phyloP scores from a whole-genome alignment of 2,329 filamentous ascomycete genomes.

The Diplodia corticola region DNA sequence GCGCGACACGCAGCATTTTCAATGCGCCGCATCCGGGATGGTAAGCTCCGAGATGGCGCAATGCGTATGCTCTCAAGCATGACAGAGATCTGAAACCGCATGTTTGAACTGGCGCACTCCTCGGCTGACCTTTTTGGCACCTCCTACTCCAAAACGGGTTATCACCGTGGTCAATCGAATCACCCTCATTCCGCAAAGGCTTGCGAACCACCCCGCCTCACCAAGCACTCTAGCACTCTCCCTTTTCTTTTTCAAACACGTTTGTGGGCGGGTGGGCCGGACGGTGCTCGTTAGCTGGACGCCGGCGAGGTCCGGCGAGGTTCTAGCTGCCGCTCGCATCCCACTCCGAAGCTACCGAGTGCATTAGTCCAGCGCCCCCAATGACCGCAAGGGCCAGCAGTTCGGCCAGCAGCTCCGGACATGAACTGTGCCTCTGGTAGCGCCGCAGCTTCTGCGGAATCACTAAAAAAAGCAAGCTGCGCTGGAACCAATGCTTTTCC shows the following conservation, averaged over 20 bases:
- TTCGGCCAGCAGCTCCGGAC: neutral
- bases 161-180: neutral
- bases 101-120: neutral
- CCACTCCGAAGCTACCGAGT: neutral
- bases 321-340: neutral
- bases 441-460: neutral
- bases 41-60: constrained; percentile 8
- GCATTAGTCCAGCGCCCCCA: neutral
- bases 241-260: neutral
- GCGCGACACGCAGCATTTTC: neutral
- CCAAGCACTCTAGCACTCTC: neutral
- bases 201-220: neutral
- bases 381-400: neutral
- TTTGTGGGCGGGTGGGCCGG: neutral
- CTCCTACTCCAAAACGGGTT: neutral
- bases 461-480: neutral
- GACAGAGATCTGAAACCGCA: neutral
- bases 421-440: neutral
- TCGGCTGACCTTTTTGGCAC: neutral
- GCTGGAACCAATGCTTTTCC: neutral
- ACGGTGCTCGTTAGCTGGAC: neutral
- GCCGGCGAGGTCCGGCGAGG: neutral
- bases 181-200: neutral
- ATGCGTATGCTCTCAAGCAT: constrained; percentile 2
- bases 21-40: neutral